phyloP scores from a whole-genome alignment of 2,329 filamentous ascomycete genomes.

The Colletotrichum destructivum region DNA sequence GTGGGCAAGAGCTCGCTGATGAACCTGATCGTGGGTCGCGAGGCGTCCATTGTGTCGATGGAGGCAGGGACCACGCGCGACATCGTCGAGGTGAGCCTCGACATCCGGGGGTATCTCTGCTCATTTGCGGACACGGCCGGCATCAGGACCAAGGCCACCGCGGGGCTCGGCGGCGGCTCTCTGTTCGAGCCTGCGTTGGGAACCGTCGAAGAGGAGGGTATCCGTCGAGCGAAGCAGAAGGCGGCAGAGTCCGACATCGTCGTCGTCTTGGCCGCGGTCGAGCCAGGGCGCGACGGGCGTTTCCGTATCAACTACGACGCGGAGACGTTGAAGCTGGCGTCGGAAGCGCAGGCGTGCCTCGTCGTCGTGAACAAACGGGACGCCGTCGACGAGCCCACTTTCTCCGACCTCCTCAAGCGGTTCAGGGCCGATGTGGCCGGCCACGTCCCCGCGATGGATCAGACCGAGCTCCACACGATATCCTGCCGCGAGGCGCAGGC shows the following conservation, averaged over 20 bases:
- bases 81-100: conserved; percentile 91
- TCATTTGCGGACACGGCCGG: conserved; percentile 97
- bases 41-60: conserved; percentile 94
- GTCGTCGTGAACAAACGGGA: conserved; percentile 77
- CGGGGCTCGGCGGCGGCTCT: conserved; percentile 36
- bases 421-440: conserved; percentile 58
- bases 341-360: conserved; percentile 63
- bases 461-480: conserved; percentile 68
- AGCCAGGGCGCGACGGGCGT: conserved; percentile 58
- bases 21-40: conserved; percentile 89
- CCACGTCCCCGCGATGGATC: conserved; percentile 58
- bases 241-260: conserved; percentile 89
- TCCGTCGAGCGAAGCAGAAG: conserved; percentile 85
- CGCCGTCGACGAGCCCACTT: conserved; percentile 53
- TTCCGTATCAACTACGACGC: conserved; percentile 66
- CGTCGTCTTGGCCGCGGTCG: conserved; percentile 84
- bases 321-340: conserved; percentile 70
- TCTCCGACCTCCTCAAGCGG: conserved; percentile 55
- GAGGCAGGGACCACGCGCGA: conserved; percentile 96
- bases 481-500: conserved; percentile 78
- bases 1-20: conserved; percentile 95
- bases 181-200: conserved; percentile 67
- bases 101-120: conserved; percentile 91
- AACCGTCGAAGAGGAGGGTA: conserved; percentile 88
- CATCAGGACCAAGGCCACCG: conserved; percentile 69